phyloP scores from a whole-genome alignment of 2,329 filamentous ascomycete species.

The Neonectria faginata region DNA sequence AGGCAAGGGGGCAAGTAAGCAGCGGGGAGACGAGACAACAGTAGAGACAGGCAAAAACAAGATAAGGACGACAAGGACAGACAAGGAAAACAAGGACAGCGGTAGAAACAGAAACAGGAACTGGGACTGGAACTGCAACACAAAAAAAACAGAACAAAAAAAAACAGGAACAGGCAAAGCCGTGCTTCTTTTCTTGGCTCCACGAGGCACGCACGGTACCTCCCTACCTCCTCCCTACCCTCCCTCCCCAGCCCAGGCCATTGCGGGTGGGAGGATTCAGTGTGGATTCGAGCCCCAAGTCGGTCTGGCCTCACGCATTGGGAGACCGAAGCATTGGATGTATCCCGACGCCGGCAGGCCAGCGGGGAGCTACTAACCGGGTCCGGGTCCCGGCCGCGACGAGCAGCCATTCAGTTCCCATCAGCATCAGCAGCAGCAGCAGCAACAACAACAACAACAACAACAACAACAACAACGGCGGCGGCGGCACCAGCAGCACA shows the following conservation, averaged over 20 bases:
- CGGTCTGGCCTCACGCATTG: conserved; percentile 31
- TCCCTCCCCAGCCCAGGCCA: conserved; percentile 1
- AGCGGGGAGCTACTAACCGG: conserved; percentile 46
- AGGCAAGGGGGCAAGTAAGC: no score
- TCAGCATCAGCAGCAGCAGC: conserved; percentile 2
- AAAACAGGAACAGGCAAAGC: background rate
- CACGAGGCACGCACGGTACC: conserved; percentile 37
- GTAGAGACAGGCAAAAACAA: background rate
- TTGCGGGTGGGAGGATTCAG: conserved; percentile 17
- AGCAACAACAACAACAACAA: conserved; percentile 3
- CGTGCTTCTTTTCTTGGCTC: conserved; percentile 11
- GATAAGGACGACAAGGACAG: background rate
- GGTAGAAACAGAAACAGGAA: background rate
- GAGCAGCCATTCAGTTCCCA: conserved; percentile 18
- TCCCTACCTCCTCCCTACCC: background rate
- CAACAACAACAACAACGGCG: conserved; percentile 1
- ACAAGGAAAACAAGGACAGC: background rate
- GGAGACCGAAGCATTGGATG: conserved; percentile 1
- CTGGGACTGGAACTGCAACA: background rate
- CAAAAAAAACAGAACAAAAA: background rate
- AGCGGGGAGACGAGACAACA: background rate
- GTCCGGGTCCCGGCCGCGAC: conserved; percentile 44
- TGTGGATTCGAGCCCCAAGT: conserved; percentile 34
- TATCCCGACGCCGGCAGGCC: conserved; percentile 34
- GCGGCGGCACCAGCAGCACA: conserved; percentile 14